These are phyloP conservation scores for Rhodomyrtus psidioides DNA, from an alignment of 441 rosid species.

Conservation along the genomic window DNA sequence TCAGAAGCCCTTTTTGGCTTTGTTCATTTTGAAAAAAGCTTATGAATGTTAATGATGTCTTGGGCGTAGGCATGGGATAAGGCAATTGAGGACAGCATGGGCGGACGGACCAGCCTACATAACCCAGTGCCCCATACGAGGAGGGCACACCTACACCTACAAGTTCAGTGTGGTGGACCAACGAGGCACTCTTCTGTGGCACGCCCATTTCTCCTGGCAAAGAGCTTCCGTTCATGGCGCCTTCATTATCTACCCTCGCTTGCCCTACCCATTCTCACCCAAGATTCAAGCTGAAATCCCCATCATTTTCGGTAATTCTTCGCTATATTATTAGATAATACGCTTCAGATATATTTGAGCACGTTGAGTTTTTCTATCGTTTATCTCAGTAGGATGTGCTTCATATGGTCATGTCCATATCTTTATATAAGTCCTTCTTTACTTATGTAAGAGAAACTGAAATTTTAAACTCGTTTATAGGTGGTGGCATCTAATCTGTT, in stretches of 20 bases:
- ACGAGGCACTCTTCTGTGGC: conserved; percentile 61
- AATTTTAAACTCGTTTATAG: not conserved
- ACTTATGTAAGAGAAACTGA: not conserved
- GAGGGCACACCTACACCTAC: conserved; percentile 44
- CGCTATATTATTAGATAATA: not conserved
- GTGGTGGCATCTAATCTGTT: not conserved
- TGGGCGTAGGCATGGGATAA: conserved; percentile 44
- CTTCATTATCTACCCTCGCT: conserved; percentile 48
- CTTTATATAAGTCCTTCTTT: not conserved
- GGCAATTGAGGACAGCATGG: conserved; percentile 57
- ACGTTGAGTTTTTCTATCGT: not conserved
- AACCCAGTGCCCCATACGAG: conserved; percentile 54
- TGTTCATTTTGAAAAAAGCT: no score
- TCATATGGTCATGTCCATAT: not conserved
- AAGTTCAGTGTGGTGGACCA: conserved; percentile 40
- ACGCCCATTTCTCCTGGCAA: conserved; percentile 66
- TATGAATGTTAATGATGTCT: not conserved
- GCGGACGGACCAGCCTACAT: conserved; percentile 66
- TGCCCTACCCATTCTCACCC: conserved; percentile 40
- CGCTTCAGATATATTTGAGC: not conserved
- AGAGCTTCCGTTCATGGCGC: conserved; percentile 61
- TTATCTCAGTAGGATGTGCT: not conserved
- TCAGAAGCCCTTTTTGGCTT: no score
- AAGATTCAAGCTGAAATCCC: conserved; percentile 43
- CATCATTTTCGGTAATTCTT: conserved; percentile 39